Evolutionary conservation across 1,139 yeast species (phyloP), one percentile per base, ranked within the genome.

Genomic region (Petasospora fabianii): DNA sequence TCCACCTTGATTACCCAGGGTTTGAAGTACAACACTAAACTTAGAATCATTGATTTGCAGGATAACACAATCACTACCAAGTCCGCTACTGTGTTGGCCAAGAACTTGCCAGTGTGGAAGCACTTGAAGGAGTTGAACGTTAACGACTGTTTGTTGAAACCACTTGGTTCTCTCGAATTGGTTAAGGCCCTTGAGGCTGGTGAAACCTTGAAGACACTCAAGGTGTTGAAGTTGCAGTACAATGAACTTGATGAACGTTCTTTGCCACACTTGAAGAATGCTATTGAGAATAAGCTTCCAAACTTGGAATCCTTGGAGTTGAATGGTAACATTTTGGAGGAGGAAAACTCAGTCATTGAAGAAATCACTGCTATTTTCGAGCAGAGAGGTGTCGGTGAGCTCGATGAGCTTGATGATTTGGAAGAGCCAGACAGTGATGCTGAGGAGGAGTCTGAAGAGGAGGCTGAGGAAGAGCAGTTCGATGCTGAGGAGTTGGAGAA

Each of bases 351-450:
- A 33, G 61, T 76, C 17, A 64, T 82, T 35, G 76, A 73, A 32
- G 65, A 67, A 36, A 73, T 92, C 45, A 67, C 64, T 38, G 75
- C 69, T 18, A 61, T 83, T 17, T 88, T 92, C 51, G 86, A 80
- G 47, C 75, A 72, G 31, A 77, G 88, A 57, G 94, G 90, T 0
- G 62, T 66, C 43, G 95, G 96, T 42, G 94, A 83, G 59, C 63
- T 92, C 24, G 97, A 88, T 55, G 97, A 88, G 53, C 71, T 88
- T 44, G 97, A 92, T 54, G 98, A 92, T 54, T 75, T 94, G 67
- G 98, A 92, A 65, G 96, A 87, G 59, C 71, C 80, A 35, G 88
- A 85, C 50, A 81, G 86, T 45, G 97, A 85, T 18, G 95, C 83
- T 41, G 95, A 80, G 6, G 84, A 75, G 12, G 88, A 78, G 12